These are phyloP conservation scores for Saraca asoca DNA, from an alignment of 331 rosid genomes.

Conservation along the genomic window DNA sequence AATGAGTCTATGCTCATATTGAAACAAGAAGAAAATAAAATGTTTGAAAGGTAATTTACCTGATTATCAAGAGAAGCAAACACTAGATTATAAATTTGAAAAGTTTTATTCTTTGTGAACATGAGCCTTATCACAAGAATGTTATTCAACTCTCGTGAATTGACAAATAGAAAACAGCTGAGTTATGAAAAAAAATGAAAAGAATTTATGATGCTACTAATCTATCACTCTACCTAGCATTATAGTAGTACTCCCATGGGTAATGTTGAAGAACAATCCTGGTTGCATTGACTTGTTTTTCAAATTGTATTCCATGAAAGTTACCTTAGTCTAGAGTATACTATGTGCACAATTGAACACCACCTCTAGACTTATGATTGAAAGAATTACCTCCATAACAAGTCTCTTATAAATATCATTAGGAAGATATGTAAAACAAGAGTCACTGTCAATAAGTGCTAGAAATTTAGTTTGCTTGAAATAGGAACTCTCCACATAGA, in stretches of 20 bases:
- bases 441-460: conserved; percentile 55
- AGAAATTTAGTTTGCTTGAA: conserved; percentile 41
- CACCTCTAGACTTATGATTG: conserved; percentile 8
- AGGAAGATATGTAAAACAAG: conserved; percentile 62
- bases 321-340: conserved; percentile 25
- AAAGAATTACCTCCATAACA: conserved; percentile 49
- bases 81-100: conserved; percentile 48
- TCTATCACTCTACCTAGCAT: conserved; percentile 43
- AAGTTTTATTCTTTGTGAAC: conserved; percentile 48
- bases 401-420: conserved; percentile 39
- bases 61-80: conserved; percentile 17
- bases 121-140: conserved; percentile 42
- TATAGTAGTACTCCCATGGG: conserved; percentile 59
- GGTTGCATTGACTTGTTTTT: conserved; percentile 51
- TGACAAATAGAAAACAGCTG: conserved; percentile 38
- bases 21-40: background rate
- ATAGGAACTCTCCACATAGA: conserved; percentile 53
- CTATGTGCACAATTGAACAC: conserved; percentile 3
- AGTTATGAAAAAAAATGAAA: conserved; percentile 33
- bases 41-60: no score
- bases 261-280: conserved; percentile 25
- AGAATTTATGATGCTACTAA: background rate
- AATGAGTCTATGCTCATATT: background rate
- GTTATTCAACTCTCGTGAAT: conserved; percentile 42
- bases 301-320: conserved; percentile 52